Percentiles rank a stretch among this genome's conserved stretches.
phyloP scores from a whole-genome alignment of 495 filamentous ascomycete species.

The Hamigera avellanea region DNA sequence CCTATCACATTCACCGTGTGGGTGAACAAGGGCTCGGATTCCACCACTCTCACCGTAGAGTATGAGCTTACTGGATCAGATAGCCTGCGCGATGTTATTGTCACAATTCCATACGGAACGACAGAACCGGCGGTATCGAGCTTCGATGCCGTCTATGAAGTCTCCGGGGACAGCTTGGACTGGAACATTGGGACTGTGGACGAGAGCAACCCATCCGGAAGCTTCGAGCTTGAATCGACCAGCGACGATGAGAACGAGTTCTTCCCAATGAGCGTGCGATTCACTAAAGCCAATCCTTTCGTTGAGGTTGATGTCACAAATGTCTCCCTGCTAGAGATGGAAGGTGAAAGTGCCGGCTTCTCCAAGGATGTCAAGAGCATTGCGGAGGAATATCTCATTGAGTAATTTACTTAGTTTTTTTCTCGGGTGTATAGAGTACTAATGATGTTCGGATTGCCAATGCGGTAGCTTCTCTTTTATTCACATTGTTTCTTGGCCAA shows the following conservation, averaged over 20 bases:
- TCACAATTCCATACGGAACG: constrained; percentile 73
- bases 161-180: constrained; percentile 83
- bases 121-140: constrained; percentile 81
- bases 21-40: constrained; percentile 76
- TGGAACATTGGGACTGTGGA: constrained; percentile 82
- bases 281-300: constrained; percentile 76
- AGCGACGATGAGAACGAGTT: constrained; percentile 78
- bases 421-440: constrained; percentile 29
- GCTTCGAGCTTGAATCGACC: constrained; percentile 88
- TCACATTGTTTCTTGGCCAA: too few species aligned
- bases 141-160: constrained; percentile 89
- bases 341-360: constrained; percentile 67
- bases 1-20: constrained; percentile 93
- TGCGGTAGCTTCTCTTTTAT: constrained; percentile 5
- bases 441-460: constrained; percentile 31
- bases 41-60: constrained; percentile 79
- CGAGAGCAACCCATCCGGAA: constrained; percentile 66
- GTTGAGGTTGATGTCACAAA: constrained; percentile 79
- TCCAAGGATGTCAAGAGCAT: constrained; percentile 81
- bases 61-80: constrained; percentile 79
- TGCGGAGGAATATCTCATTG: constrained; percentile 71
- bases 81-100: constrained; percentile 67
- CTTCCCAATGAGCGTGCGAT: constrained; percentile 91
- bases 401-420: constrained; percentile 35
- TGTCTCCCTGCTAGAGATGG: constrained; percentile 64